phyloP scores from a whole-genome alignment of 2,329 filamentous ascomycete species.

The Colletotrichum sp. region DNA sequence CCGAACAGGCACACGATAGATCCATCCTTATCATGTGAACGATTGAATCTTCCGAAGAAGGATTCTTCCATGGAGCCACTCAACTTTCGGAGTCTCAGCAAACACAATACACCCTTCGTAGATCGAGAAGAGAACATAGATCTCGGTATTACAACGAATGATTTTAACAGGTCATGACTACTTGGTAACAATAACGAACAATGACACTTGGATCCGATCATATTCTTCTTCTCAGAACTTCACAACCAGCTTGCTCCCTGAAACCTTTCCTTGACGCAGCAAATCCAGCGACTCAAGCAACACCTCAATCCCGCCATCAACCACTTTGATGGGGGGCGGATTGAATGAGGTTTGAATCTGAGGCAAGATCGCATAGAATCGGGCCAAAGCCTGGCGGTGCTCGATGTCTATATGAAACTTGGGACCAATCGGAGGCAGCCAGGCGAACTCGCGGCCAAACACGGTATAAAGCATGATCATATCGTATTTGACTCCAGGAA shows the following conservation, averaged over 20 bases:
- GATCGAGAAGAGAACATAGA: not conserved
- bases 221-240: not conserved
- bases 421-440: constrained; percentile 30
- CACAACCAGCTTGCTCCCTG: constrained; percentile 26
- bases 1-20: not conserved
- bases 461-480: constrained; percentile 29
- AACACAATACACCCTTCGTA: not conserved
- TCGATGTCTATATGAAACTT: constrained; percentile 30
- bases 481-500: constrained; percentile 24
- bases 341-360: constrained; percentile 10
- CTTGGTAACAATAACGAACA: not conserved
- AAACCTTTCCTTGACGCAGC: constrained; percentile 25
- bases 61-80: not conserved
- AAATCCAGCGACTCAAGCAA: constrained; percentile 18
- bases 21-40: not conserved
- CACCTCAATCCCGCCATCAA: constrained; percentile 22
- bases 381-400: constrained; percentile 26
- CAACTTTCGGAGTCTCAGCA: not conserved
- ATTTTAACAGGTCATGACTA: not conserved
- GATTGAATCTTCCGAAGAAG: not conserved
- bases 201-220: not conserved
- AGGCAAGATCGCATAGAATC: constrained; percentile 26
- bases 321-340: constrained; percentile 21
- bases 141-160: not conserved
- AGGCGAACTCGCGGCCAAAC: constrained; percentile 28